Conservation (phyloP, 2,329 filamentous ascomycete species). For the Diaporthe citri region DNA sequence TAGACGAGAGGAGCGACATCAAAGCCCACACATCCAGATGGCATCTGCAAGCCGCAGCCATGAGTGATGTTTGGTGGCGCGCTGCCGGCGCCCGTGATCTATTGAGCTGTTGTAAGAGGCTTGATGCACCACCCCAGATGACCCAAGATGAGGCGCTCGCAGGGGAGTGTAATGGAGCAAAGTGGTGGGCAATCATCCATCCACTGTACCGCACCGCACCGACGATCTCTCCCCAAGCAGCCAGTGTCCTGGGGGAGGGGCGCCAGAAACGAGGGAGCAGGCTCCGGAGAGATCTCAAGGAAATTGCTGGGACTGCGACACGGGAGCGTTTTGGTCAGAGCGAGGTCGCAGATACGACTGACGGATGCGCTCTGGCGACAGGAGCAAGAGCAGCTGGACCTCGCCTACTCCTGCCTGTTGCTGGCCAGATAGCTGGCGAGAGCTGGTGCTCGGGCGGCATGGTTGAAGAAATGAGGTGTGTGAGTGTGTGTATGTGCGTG, state of each 20-base stretch:
- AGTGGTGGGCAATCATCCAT: neutral
- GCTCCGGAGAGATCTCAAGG: slow-evolving; percentile 11
- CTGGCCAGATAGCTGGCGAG: neutral
- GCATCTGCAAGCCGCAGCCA: slow-evolving; percentile 34
- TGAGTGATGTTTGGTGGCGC: slow-evolving; percentile 35
- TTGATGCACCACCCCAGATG: slow-evolving; percentile 37
- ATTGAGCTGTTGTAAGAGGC: slow-evolving; percentile 40
- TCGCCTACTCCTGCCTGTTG: slow-evolving; percentile 26
- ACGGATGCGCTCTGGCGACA: slow-evolving; percentile 13
- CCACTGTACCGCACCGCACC: slow-evolving; percentile 3
- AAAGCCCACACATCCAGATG: slow-evolving; percentile 12
- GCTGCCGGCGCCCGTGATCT: slow-evolving; percentile 39
- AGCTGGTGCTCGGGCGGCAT: slow-evolving; percentile 6
- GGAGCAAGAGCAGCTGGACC: slow-evolving; percentile 11
- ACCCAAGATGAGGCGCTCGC: slow-evolving; percentile 34
- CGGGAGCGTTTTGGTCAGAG: slow-evolving; percentile 24
- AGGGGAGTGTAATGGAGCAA: slow-evolving; percentile 30
- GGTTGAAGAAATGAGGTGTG: slow-evolving; percentile 25
- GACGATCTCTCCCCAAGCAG: slow-evolving; percentile 12
- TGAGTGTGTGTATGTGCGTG: neutral
- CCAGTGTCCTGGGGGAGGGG: slow-evolving; percentile 1
- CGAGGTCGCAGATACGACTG: slow-evolving; percentile 31
- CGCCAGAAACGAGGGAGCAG: neutral
- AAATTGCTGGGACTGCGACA: slow-evolving; percentile 28
- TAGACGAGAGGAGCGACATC: neutral